Evolutionary conservation across 345 rosid species (phyloP), one percentile per base, ranked within the genome.

Genomic region (Kernera saxatilis): DNA sequence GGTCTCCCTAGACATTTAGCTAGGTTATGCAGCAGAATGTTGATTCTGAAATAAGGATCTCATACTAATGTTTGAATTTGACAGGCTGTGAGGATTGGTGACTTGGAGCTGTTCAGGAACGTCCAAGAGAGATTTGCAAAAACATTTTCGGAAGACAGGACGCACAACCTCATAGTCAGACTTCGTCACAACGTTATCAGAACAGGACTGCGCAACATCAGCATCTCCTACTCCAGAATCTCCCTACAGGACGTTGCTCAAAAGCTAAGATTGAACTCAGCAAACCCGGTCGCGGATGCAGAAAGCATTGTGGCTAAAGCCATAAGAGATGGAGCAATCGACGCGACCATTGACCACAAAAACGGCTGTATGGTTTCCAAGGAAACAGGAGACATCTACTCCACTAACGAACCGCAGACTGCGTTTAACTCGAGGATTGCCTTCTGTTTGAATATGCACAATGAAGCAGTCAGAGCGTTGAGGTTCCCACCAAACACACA

Each of bases 341-440:
- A 93, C 62, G 96, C 96, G 3, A 87, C 86, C 37, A 45, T 87
- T 37, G 98, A 91, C 71, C 97, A 80, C 67, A 76, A 82, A 5
- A 90, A 81, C 9, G 87, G 87, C 15, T 88, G 82, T 67, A 87
- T 86, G 94, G 84, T 89, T 4, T 91, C 97, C 3, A 89, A 86
- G 78, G 97, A 91, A 70, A 87, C 97, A 0, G 93, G 92, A 32
- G 98, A 91, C 72, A 85, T 93, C 39, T 91, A 87, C 78, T 89
- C 98, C 1, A 89, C 94, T 14, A 91, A 82, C 18, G 97, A 91
- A 73, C 97, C 96, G n/a, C 98, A 91, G 67, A 68, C 77, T 1
- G 97, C 94, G 25, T 91, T 93, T 44, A 85, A 91, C 85, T 93
- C 94, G 2, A 85, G 96, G 64, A 89, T 91, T 15, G 88, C 97